Evolutionary conservation across 2,329 filamentous ascomycete genomes (phyloP).

Genomic region (Penicillium sp.): DNA sequence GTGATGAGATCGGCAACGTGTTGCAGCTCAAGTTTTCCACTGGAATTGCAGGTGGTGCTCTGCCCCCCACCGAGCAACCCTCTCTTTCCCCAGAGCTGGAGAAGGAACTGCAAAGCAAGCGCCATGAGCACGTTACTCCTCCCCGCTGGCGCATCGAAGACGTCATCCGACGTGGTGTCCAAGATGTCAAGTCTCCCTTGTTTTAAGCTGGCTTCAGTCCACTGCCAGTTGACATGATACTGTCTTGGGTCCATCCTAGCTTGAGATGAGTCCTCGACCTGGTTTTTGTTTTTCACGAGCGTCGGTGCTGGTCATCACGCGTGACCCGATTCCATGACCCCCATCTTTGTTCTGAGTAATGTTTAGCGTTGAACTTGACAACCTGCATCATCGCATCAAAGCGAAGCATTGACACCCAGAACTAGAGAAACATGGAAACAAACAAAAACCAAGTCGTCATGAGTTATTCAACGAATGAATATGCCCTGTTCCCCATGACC

Average conservation of each 20-base stretch:
- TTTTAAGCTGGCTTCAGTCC: slow-evolving; percentile 51
- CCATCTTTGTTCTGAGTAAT: slow-evolving; percentile 10
- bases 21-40: slow-evolving; percentile 97
- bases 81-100: slow-evolving; percentile 67
- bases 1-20: slow-evolving; percentile 88
- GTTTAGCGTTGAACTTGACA: slow-evolving; percentile 16
- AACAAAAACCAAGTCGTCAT: slow-evolving; percentile 21
- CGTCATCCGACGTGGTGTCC: slow-evolving; percentile 70
- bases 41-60: slow-evolving; percentile 84
- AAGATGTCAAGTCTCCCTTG: slow-evolving; percentile 73
- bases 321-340: slow-evolving; percentile 13
- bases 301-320: slow-evolving; percentile 40
- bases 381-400: slow-evolving; percentile 7
- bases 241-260: slow-evolving; percentile 14
- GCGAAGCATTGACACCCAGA: slow-evolving; percentile 1
- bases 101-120: slow-evolving; percentile 60
- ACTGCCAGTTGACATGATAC: slow-evolving; percentile 14
- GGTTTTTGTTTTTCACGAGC: slow-evolving; percentile 15
- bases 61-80: slow-evolving; percentile 72
- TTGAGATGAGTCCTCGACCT: slow-evolving; percentile 13
- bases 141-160: slow-evolving; percentile 80
- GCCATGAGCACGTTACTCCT: slow-evolving; percentile 58
- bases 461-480: slow-evolving; percentile 33
- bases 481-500: slow-evolving; percentile 23
- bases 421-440: slow-evolving; percentile 8